A percentile compares a stretch with the other conserved stretches of the same genome.
phyloP scores from a whole-genome alignment of 176 grass and related monocot species.

The Panicum miliaceum region DNA sequence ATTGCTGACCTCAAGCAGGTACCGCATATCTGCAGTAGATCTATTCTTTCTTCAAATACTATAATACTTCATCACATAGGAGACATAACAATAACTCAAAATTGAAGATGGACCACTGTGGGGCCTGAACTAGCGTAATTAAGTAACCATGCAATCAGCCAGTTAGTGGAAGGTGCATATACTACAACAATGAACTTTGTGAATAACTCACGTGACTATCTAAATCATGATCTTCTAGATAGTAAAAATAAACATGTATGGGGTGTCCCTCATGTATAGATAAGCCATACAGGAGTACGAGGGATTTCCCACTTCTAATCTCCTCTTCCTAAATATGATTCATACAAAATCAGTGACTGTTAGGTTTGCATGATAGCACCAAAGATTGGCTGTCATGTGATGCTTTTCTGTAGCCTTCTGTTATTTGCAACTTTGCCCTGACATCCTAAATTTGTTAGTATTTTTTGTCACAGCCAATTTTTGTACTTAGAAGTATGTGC shows the following conservation, averaged over 20 bases:
- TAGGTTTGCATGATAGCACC: slow-evolving; percentile 19
- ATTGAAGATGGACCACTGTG: slow-evolving; percentile 18
- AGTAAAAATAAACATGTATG: not conserved
- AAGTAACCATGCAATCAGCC: slow-evolving; percentile 24
- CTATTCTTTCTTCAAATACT: slow-evolving; percentile 25
- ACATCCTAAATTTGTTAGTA: slow-evolving; percentile 20
- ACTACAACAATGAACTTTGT: not conserved
- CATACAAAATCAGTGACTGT: slow-evolving; percentile 9
- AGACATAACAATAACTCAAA: slow-evolving; percentile 14
- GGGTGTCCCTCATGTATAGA: no score
- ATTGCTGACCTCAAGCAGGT: slow-evolving; percentile 87
- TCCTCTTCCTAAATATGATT: slow-evolving; percentile 24
- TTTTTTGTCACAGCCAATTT: slow-evolving; percentile 2
- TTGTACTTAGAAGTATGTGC: not conserved
- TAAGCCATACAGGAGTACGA: not conserved
- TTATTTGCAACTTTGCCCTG: slow-evolving; percentile 33
- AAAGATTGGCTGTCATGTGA: no score
- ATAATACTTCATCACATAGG: not conserved
- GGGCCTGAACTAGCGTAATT: slow-evolving; percentile 28
- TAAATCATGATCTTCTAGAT: not conserved
- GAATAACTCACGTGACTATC: not conserved
- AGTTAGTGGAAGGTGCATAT: slow-evolving; percentile 31
- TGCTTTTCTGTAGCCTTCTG: slow-evolving; percentile 10
- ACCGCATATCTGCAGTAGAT: not conserved
- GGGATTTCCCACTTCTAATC: slow-evolving; percentile 21